These are phyloP conservation scores for Microsporum ferrugineum DNA, from an alignment of 2,329 filamentous ascomycete species.

Conservation along the genomic window DNA sequence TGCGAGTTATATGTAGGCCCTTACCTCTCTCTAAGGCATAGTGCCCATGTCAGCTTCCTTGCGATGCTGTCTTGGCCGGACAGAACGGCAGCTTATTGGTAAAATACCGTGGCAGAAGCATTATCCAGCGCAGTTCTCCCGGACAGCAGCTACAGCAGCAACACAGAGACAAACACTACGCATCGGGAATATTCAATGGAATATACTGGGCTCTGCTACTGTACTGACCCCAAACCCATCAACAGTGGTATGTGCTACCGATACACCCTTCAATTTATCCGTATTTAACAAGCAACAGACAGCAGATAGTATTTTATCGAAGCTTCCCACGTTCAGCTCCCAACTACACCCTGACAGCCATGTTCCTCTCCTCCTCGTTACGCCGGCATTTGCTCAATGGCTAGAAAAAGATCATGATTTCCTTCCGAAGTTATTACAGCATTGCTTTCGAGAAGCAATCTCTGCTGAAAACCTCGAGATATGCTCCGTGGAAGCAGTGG, in stretches of 20 bases:
- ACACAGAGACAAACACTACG: not conserved
- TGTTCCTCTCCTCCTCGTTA: slow-evolving; percentile 28
- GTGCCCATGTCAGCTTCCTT: slow-evolving; percentile 7
- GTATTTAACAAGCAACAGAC: not conserved
- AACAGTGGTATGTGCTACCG: slow-evolving; percentile 4
- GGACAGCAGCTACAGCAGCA: not conserved
- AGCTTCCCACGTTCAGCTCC: not conserved
- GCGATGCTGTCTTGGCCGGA: slow-evolving; percentile 4
- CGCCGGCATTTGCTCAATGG: slow-evolving; percentile 30
- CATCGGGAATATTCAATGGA: not conserved
- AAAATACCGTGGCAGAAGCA: not conserved
- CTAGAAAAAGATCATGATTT: slow-evolving; percentile 24
- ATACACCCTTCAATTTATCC: not conserved
- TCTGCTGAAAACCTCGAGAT: slow-evolving; percentile 10
- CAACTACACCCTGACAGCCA: slow-evolving; percentile 11
- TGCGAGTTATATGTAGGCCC: not conserved
- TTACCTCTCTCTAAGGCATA: not conserved
- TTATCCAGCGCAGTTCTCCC: not conserved
- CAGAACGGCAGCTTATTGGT: not conserved
- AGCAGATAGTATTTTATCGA: not conserved
- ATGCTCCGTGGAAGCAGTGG: slow-evolving; percentile 26
- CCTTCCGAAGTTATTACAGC: slow-evolving; percentile 22
- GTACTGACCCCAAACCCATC: slow-evolving; percentile 7
- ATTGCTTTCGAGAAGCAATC: slow-evolving; percentile 17
- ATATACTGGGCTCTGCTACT: slow-evolving; percentile 7